Evolutionary conservation across 2,329 filamentous ascomycete genomes (phyloP).

Genomic region (Exophiala oligosperma): DNA sequence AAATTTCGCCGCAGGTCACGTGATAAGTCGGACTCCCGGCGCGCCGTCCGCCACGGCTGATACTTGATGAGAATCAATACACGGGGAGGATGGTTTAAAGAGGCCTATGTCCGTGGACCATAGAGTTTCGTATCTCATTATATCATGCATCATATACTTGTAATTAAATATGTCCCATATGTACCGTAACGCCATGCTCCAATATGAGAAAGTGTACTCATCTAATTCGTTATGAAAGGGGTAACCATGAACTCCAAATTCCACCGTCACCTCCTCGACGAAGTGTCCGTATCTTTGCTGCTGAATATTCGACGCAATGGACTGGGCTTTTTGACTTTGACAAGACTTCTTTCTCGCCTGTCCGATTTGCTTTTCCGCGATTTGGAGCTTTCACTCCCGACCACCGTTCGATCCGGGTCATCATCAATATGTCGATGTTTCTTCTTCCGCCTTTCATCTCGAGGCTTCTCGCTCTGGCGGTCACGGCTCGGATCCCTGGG

Average conservation of each 20-base stretch:
- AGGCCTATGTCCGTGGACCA: not conserved
- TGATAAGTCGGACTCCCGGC: not conserved
- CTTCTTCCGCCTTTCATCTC: slow-evolving; percentile 22
- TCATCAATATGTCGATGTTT: slow-evolving; percentile 21
- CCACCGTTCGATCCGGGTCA: slow-evolving; percentile 19
- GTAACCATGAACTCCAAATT: not conserved
- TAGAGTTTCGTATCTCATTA: slow-evolving; percentile 1
- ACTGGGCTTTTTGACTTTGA: slow-evolving; percentile 40
- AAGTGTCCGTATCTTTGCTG: slow-evolving; percentile 16
- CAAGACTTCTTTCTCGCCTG: slow-evolving; percentile 24
- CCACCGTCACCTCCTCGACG: slow-evolving; percentile 10
- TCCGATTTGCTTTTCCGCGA: slow-evolving; percentile 18
- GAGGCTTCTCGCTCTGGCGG: slow-evolving; percentile 35
- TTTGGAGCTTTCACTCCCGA: slow-evolving; percentile 20
- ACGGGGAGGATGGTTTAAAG: not conserved
- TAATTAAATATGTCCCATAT: not conserved
- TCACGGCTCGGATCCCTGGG: slow-evolving; percentile 25
- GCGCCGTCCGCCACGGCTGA: too few species aligned
- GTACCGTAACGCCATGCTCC: not conserved
- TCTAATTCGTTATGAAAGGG: not conserved
- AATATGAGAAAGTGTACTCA: not conserved
- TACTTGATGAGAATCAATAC: too few species aligned
- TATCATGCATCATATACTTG: slow-evolving; percentile 1
- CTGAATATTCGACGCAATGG: slow-evolving; percentile 29
- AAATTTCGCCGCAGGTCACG: slow-evolving; percentile 3